Conservation (phyloP, 495 filamentous ascomycete genomes). For the Polyplosphaeria fusca region DNA sequence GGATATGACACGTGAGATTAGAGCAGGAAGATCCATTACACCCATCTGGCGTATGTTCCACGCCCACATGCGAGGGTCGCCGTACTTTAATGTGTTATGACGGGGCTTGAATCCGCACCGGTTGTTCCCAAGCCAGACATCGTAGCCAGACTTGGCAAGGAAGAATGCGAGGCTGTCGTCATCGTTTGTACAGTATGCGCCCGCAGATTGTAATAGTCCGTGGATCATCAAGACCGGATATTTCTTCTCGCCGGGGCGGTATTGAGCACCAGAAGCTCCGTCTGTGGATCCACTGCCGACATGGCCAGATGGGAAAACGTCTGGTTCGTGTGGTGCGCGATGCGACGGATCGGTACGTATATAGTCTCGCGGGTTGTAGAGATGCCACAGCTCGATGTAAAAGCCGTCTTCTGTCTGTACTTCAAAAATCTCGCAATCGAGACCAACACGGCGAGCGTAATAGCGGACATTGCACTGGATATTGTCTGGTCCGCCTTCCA, state of each 20-base stretch:
- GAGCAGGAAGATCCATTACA: constrained; percentile 80
- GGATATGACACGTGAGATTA: constrained; percentile 76
- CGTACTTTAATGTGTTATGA: constrained; percentile 65
- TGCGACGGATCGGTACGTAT: constrained; percentile 17
- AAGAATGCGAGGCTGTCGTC: constrained; percentile 88
- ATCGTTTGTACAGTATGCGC: constrained; percentile 87
- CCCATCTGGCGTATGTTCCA: constrained; percentile 98
- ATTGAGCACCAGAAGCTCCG: constrained; percentile 18
- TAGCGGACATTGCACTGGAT: constrained; percentile 77
- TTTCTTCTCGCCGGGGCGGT: constrained; percentile 49
- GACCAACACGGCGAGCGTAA: constrained; percentile 82
- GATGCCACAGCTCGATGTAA: constrained; percentile 80
- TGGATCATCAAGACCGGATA: constrained; percentile 90
- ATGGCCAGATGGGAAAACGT: constrained; percentile 42
- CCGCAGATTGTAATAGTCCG: constrained; percentile 81
- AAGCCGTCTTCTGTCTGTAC: constrained; percentile 96
- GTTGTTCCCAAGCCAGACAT: constrained; percentile 96
- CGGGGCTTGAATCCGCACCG: constrained; percentile 80
- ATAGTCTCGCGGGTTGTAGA: constrained; percentile 81
- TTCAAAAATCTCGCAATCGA: constrained; percentile 78
- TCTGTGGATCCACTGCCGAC: constrained; percentile 37
- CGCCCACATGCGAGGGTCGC: constrained; percentile 91
- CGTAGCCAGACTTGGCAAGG: constrained; percentile 88
- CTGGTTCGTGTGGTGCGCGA: constrained; percentile 34
- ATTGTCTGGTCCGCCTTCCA: constrained; percentile 76